Conservation (phyloP, 495 filamentous ascomycete species). For the Talaromyces stipitatus region DNA sequence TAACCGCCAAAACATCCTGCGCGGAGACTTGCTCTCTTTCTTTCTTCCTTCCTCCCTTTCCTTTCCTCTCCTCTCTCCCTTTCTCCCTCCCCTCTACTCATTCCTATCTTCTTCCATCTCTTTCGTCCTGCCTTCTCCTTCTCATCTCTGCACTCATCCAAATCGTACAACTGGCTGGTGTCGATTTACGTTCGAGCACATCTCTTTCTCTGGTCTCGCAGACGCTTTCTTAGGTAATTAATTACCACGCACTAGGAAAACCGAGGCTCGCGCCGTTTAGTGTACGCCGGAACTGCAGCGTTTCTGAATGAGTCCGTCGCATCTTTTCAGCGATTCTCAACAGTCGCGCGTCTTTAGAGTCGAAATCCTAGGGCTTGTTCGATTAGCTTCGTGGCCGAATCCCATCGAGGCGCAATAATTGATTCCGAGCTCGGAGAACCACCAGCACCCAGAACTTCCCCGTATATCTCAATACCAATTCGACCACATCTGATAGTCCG, state of each 20-base stretch:
- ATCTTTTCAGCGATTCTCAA: not conserved
- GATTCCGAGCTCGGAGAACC: not conserved
- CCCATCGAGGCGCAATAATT: not conserved
- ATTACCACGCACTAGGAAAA: not conserved
- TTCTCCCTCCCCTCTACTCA: constrained; percentile 8
- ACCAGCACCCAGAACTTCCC: not conserved
- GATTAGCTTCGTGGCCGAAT: not conserved
- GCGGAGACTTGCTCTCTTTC: constrained; percentile 4
- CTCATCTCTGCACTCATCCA: constrained; percentile 6
- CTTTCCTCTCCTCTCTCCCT: constrained; percentile 6
- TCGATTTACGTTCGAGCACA: too few relatives aligned
- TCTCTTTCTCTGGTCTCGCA: not conserved
- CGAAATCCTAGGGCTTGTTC: not conserved
- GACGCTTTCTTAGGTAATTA: not conserved
- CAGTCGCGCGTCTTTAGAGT: not conserved
- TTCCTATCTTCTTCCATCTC: constrained; percentile 12
- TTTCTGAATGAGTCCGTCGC: not conserved
- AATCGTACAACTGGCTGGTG: too few relatives aligned
- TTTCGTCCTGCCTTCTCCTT: constrained; percentile 8
- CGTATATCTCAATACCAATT: not conserved
- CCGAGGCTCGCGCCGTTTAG: not conserved
- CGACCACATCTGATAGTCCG: not conserved
- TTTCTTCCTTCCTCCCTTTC: constrained; percentile 5
- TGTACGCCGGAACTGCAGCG: not conserved
- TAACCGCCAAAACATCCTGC: not conserved